Base-by-base conservation (phyloP, 2,329 filamentous ascomycete genomes). In the Cercospora nicotianae region DNA sequence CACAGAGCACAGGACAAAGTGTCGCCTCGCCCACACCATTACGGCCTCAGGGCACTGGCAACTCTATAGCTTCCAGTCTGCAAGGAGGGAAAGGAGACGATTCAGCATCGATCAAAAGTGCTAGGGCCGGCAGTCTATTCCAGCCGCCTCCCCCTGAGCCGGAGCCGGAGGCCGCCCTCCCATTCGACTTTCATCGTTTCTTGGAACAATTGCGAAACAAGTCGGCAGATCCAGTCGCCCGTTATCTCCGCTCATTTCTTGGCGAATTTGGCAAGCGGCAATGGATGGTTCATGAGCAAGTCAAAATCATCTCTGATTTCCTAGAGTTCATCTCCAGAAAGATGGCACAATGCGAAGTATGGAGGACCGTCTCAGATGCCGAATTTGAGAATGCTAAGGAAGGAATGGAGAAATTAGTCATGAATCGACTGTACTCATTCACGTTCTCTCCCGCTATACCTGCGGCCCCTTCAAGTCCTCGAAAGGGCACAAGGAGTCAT, bases 241-340 rank as follows among this genome's bases (percentile, higher is more conserved):
- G 94, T 71, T 99, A 97, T 77, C 85, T 99, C 57, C 92, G 96
- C 72, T 98, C 95, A 0, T 99, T 99, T 75, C 82, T 99, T 31
- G 89, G 89, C 60, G 96, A 99, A 79, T 99, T 99, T 80, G 92
- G 89, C 39, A 99, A 98, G 83, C 92, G 94, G 73, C 95, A 98
- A 80, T 99, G 95, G 95, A 96, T 97, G 92, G 95, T 97, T 6
- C 95, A 99, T 78, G 95, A 99, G 81, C 95, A 99, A 79, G 95
- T 98, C 78, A 99, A 99, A 81, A 98, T 99, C 70, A 97, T 99
- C 69, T 89, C 92, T 72, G 96, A 99, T 78, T 99, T 99, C 74
- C 83, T 99, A 59, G 89, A 93, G 55, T 99, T 99, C 76, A 99
- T 99, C 71, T 91, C 92, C 64, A 97, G 97, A 81, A 98, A 98